Evolutionary conservation across 2,329 filamentous ascomycete species (phyloP).

Genomic region (Colletotrichum gigasporum): DNA sequence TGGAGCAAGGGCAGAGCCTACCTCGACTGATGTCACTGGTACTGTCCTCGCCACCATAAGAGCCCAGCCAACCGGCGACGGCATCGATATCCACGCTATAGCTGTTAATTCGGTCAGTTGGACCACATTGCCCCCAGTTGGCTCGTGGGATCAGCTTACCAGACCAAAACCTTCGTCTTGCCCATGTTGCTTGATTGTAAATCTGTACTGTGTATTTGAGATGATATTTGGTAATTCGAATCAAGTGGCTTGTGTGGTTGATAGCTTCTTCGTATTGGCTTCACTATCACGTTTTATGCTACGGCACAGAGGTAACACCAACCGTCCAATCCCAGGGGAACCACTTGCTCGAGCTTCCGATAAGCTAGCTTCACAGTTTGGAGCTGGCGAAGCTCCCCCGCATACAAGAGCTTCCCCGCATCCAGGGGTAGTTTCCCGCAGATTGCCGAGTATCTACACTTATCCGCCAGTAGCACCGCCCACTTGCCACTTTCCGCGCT

Average conservation of each 20-base stretch:
- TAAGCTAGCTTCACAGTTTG: not conserved
- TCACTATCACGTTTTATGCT: not conserved
- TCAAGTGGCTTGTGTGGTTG: not conserved
- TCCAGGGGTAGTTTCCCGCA: not conserved
- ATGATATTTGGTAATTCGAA: not conserved
- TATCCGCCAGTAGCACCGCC: not conserved
- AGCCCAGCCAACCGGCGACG: slow-evolving; percentile 79
- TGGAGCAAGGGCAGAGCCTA: slow-evolving; percentile 36
- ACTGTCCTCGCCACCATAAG: slow-evolving; percentile 77
- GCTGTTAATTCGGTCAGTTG: slow-evolving; percentile 37
- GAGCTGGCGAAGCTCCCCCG: not conserved
- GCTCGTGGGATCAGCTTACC: slow-evolving; percentile 14
- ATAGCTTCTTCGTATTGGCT: not conserved
- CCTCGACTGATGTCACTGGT: slow-evolving; percentile 78
- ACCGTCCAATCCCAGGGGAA: not conserved
- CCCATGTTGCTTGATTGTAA: slow-evolving; percentile 26
- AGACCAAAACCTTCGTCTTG: slow-evolving; percentile 38
- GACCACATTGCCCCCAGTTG: not conserved
- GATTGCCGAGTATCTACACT: not conserved
- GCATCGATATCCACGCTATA: slow-evolving; percentile 81
- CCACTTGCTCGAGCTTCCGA: not conserved
- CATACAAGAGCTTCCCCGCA: slow-evolving; percentile 2
- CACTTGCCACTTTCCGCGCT: not conserved
- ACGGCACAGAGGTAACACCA: not conserved
- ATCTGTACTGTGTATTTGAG: not conserved